Base-by-base conservation (phyloP, 805 yeast genomes). In the Tanozyma kutaoensis region DNA sequence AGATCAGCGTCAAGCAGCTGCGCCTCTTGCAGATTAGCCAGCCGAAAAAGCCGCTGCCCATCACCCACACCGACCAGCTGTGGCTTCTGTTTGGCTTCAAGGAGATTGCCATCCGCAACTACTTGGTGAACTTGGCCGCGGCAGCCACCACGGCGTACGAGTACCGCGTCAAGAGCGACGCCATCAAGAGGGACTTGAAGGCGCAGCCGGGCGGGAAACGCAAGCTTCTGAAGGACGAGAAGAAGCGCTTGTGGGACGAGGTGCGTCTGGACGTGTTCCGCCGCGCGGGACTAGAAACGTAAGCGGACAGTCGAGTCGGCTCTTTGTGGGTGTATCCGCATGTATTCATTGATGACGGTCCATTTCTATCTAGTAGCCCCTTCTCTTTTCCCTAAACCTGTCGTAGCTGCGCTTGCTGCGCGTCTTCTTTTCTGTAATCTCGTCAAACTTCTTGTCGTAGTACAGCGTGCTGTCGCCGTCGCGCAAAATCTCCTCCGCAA, bases 361-460 rank as follows among this genome's bases (percentile, higher is more conserved):
- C 27, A 15, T 12, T 16, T 13, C n/a, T 24, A 17, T 22, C 34
- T 42, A 63, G 40, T 51, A 62, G 44, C 59, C 67, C 37, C 62
- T 64, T 42, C 91, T 70, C 61, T 67, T 69, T 21, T 63, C 66
- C 43, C 70, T 66, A 24, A 69, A 54, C 49, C 76, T 75, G 50
- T 71, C 75, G 47, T 70, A 73, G 13, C 56, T 69, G 46, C 69
- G 74, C 28, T 76, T 74, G 14, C 95, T 94, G 37, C 72, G 63
- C 8, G 49, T 45, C 38, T 61, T 68, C 35, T 66, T 57, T 9
- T 50, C 59, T 51, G 84, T 95, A 33, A 88, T 81, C 44, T 84
- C 94, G 19, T 56, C 48, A 47, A 79, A 88, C 53, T 79, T 80
- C 40, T 85, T 70, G 64, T 79, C 80, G 66, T 85, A 86, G 58